Base-by-base conservation (phyloP, 2,329 filamentous ascomycete genomes). In the Aureobasidium leucospermi region DNA sequence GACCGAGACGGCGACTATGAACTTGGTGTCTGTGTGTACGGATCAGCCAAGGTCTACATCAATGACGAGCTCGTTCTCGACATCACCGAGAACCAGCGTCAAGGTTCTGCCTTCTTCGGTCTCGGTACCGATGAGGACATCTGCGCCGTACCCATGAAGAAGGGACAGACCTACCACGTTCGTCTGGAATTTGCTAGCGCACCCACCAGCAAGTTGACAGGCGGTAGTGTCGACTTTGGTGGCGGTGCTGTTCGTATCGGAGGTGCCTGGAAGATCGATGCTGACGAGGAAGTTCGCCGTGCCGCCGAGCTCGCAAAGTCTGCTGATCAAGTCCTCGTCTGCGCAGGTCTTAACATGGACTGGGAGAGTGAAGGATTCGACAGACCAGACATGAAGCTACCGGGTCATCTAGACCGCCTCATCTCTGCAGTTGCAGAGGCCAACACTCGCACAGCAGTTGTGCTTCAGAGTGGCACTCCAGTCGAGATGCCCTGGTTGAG, bases 401-500 rank as follows among this genome's bases (percentile, higher is more conserved):
- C 84, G 38, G 81, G 76, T 46, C 81, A 75, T 68, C 82, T 85
- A 65, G 85, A 89, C 67, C 79, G 80, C 39, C 78, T 89, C 4
- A 88, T 93, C 65, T 70, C 78, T 11, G 81, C 83, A 1, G 83
- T 93, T 0, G 77, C 85, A 4, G 78, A 78, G 0, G 86, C 79
- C 0, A 91, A 92, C 70, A 77, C 85, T 3, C 85, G 85, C 59
- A 86, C 87, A 1, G 83, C 84, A 1, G 83, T 94, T 1, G 85
- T 92, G 1, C 84, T 89, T 68, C 89, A 92, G 66, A 89, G 87
- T 0, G 89, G 89, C 38, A 90, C 88, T 0, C 88, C 89, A 0
- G 80, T 88, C 15, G 79, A 81, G 1, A 85, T 89, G 85, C 86
- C 86, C 15, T 91, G 87, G 88, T 82, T 78, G 1, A 76, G 83